Percentiles rank a stretch among this genome's conserved stretches.
These are phyloP conservation scores for Cyberlindnera lachancei DNA, from an alignment of 805 yeast genomes.

Conservation along the genomic window DNA sequence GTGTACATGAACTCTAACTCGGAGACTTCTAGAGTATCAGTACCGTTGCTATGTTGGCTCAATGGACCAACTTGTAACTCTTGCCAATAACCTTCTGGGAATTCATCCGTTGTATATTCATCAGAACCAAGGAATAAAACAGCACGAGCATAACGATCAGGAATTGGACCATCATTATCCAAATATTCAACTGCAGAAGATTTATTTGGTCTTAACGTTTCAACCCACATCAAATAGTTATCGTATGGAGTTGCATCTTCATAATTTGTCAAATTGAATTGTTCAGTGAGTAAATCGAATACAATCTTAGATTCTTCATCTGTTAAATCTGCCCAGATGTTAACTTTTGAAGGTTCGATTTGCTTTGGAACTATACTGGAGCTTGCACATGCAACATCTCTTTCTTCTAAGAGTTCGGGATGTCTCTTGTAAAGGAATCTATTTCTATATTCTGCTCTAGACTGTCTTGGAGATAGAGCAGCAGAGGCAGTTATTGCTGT, in stretches of 20 bases:
- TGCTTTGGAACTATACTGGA: conserved; percentile 10
- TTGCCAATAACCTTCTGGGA: conserved; percentile 21
- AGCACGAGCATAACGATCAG: conserved; percentile 18
- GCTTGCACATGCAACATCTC: conserved; percentile 3
- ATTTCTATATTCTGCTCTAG: conserved; percentile 1
- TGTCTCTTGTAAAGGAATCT: conserved; percentile 1
- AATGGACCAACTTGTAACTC: conserved; percentile 20
- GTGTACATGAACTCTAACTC: conserved; percentile 16
- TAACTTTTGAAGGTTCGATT: conserved; percentile 11
- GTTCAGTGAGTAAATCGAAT: conserved; percentile 8
- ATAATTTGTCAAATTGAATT: conserved; percentile 14
- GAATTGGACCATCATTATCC: conserved; percentile 15
- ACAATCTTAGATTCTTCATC: conserved; percentile 15
- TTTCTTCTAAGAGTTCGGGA: conserved; percentile 1
- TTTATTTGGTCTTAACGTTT: conserved; percentile 20
- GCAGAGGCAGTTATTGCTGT: background rate
- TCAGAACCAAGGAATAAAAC: conserved; percentile 20
- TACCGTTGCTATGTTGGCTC: conserved; percentile 8
- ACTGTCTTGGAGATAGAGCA: conserved; percentile 2
- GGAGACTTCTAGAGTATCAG: conserved; percentile 5
- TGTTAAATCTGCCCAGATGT: conserved; percentile 18
- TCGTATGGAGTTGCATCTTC: conserved; percentile 17
- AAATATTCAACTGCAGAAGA: conserved; percentile 20
- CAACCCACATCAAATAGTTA: conserved; percentile 20
- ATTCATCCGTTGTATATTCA: conserved; percentile 14